phyloP scores from a whole-genome alignment of 352 stramenopile genomes.

The Phytopythium mirpurense region DNA sequence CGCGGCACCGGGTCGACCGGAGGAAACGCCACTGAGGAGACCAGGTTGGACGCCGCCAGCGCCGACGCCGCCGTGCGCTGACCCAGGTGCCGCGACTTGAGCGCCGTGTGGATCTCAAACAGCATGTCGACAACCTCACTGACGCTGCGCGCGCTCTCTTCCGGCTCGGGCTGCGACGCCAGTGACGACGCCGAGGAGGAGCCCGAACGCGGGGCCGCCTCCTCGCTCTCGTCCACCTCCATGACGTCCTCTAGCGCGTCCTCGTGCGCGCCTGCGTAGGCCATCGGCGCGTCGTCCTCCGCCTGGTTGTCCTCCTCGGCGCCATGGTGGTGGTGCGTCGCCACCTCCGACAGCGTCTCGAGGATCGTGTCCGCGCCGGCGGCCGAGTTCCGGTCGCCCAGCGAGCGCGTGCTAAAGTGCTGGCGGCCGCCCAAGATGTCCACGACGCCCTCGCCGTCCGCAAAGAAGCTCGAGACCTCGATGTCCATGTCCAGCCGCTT shows the following conservation, averaged over 20 bases:
- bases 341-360: constrained; percentile 14
- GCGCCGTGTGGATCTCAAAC: constrained; percentile 80
- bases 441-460: constrained; percentile 60
- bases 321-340: background rate
- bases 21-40: constrained; percentile 62
- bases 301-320: constrained; percentile 6
- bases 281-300: constrained; percentile 6
- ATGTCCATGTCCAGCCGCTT: constrained; percentile 85
- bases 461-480: constrained; percentile 66
- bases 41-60: constrained; percentile 68
- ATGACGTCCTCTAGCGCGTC: background rate
- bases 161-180: constrained; percentile 21
- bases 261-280: background rate
- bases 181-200: background rate
- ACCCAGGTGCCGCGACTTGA: constrained; percentile 73
- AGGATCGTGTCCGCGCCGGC: constrained; percentile 3
- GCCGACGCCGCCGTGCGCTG: constrained; percentile 72
- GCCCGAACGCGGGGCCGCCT: constrained; percentile 14
- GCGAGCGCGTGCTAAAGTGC: constrained; percentile 7
- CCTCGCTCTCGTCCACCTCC: constrained; percentile 1
- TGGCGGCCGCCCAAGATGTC: constrained; percentile 42
- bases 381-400: constrained; percentile 25
- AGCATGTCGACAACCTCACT: constrained; percentile 78
- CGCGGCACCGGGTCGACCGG: constrained; percentile 44
- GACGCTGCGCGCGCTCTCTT: constrained; percentile 31